Evolutionary conservation across 139 green algal species (phyloP), one percentile per base, ranked within the genome.

Genomic region (Picochlorum costavermella): DNA sequence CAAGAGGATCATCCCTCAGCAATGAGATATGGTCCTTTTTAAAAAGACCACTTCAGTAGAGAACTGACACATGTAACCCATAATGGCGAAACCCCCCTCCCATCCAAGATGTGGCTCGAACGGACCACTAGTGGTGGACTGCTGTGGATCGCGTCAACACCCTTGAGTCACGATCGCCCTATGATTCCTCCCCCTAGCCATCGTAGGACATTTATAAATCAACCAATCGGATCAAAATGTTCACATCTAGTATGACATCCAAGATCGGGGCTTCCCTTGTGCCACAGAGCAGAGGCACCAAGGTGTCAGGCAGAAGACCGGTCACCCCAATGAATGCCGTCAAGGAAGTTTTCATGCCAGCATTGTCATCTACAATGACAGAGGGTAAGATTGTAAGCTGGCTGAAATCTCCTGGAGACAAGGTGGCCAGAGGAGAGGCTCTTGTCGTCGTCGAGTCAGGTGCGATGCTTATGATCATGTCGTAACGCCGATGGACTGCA

Each of bases 291-390:
- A 13, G 14, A 23, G 28, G 23, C 12, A 31, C 28, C 30, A 44
- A 12, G 11, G 12, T 30, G 23, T 26, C 37, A 30, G 40, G 26
- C 30, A 60, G 63, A 36, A 23, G 63, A 29, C 26, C 63, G 29
- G 16, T 59, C 23, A 26, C 17, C 36, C 30, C 63, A 14, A 26
- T 46, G 50, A 60, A 48, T 23, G 84, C 83, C 23, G 80, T 95
- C 9, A 95, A 92, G 71, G 92, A 98, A 31, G 87, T 98, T 3
- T 96, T 98, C 78, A 98, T 98, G 92, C 92, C 92, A 9, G 92
- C 92, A 0, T 79, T 98, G 36, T 86, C 70, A 28, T 88, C 76
- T 28, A 95, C 88, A 20, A 95, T 95, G 88, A 95, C 88, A 10
- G 79, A 88, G 64, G 81, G 87, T 70, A 95, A 97, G 79, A 96